Base-by-base conservation (phyloP, 164 flowering plant species). In the Stephania cephalantha region DNA sequence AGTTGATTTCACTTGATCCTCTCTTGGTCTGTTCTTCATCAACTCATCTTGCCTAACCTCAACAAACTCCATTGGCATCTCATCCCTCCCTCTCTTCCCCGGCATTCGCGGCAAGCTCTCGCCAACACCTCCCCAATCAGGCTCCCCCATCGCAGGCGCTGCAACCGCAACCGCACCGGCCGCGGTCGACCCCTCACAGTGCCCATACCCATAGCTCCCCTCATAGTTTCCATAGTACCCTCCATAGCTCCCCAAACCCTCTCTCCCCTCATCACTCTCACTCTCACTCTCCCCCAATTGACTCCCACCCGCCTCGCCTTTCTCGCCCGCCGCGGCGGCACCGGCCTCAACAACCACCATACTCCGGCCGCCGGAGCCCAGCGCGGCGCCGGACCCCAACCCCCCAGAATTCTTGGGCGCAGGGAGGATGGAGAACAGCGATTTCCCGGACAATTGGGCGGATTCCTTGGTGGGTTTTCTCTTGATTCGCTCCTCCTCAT, bases 11-110 rank as follows among this genome's bases (percentile, higher is more conserved):
- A 67, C 84, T 77, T 89, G 93, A 74, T 95, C 98, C 83, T 90
- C 90, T 74, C 94, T 83, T 1, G 97, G 99, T 68, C 97, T 83
- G 77, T 95, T 89, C 79, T 91, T 93, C 72, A 91, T 92, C 84
- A 95, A 79, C 80, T 95, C 98, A 77, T 95, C 99, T 84, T 95
- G 99, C 78, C 90, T 95, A 80, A 95, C 98, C 85, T 95, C 99
- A 72, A 93, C 75, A n/a, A 95, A 84, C 20, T 93, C 86, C 3
- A 79, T 42, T 9, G 98, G 97, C 50, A 84, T 73, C 72, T 88
- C 91, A 65, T 79, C 88, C 87, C 89, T 88, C 55, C 94, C 87
- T 79, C 93, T 90, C 93, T 90, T 90, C 25, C 88, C 85, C 53
- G 76, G 75, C 73, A 78, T 15, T 45, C 72, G 81, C 25, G 78